A percentile compares a stretch with the other conserved stretches of the same genome.
These are phyloP conservation scores for Phaeosphaeriaceae sp. DNA, from an alignment of 2,329 filamentous ascomycete genomes.

Conservation along the genomic window DNA sequence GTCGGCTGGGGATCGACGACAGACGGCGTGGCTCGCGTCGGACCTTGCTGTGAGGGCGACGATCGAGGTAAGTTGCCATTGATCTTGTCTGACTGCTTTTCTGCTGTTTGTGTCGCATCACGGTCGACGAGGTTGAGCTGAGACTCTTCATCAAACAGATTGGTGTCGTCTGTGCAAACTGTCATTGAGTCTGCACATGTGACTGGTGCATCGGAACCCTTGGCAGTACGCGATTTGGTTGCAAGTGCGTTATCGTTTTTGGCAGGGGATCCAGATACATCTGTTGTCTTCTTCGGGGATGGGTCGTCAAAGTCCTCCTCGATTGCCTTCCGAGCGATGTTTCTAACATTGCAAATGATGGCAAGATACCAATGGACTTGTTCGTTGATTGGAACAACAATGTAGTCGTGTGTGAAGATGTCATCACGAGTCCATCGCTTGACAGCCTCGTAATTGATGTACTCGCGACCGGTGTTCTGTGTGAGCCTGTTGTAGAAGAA, in stretches of 20 bases:
- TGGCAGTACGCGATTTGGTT: neutral
- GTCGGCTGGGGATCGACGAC: slow-evolving; percentile 11
- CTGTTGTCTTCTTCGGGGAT: neutral
- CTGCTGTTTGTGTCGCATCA: slow-evolving; percentile 11
- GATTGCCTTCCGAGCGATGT: slow-evolving; percentile 56
- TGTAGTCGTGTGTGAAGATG: slow-evolving; percentile 84
- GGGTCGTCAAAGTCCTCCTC: slow-evolving; percentile 15
- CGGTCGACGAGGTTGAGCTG: slow-evolving; percentile 30
- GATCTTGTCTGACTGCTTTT: neutral
- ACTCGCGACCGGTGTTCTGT: slow-evolving; percentile 59
- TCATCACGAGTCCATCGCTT: slow-evolving; percentile 84
- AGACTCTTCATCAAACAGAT: slow-evolving; percentile 31
- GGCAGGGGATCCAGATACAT: neutral
- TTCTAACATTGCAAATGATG: slow-evolving; percentile 88
- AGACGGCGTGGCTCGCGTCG: slow-evolving; percentile 5
- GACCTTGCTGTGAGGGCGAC: neutral
- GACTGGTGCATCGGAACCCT: neutral
- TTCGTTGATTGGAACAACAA: slow-evolving; percentile 92
- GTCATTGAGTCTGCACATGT: neutral
- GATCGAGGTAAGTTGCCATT: neutral
- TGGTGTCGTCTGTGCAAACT: slow-evolving; percentile 9
- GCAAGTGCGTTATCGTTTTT: neutral
- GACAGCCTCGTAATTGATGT: slow-evolving; percentile 84
- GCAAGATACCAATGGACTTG: slow-evolving; percentile 89
- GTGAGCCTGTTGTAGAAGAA: slow-evolving; percentile 86